These are phyloP conservation scores for Pseudoperonospora humuli DNA, from an alignment of 352 stramenopile genomes.

Conservation along the genomic window DNA sequence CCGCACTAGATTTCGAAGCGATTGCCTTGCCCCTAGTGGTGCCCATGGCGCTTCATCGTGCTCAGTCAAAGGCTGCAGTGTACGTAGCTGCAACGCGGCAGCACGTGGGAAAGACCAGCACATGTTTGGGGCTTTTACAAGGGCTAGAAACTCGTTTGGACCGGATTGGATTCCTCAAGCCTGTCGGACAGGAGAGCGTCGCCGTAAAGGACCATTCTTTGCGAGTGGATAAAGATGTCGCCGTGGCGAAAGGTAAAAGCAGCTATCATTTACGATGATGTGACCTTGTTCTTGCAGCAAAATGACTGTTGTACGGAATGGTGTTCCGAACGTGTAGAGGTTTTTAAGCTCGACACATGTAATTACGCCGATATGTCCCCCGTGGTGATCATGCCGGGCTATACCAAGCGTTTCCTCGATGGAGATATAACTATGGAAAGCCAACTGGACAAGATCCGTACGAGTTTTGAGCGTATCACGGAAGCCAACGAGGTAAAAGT, in stretches of 20 bases:
- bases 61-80: slow-evolving; percentile 33
- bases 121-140: slow-evolving; percentile 89
- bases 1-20: no score
- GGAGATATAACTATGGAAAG: slow-evolving; percentile 82
- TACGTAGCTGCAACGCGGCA: slow-evolving; percentile 85
- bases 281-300: neutral
- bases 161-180: slow-evolving; percentile 90
- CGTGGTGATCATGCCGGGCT: slow-evolving; percentile 92
- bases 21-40: no score
- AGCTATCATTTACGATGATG: slow-evolving; percentile 9
- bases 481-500: slow-evolving; percentile 42
- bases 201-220: slow-evolving; percentile 55
- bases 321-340: slow-evolving; percentile 53
- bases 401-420: slow-evolving; percentile 95
- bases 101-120: slow-evolving; percentile 90
- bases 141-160: slow-evolving; percentile 89
- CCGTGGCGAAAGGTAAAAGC: slow-evolving; percentile 76
- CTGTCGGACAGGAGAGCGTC: slow-evolving; percentile 91
- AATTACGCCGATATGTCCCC: slow-evolving; percentile 94
- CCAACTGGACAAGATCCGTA: slow-evolving; percentile 57
- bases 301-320: slow-evolving; percentile 8
- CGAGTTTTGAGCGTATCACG: slow-evolving; percentile 63
- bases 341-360: slow-evolving; percentile 90
- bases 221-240: slow-evolving; percentile 88
- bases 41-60: neutral